phyloP scores from a whole-genome alignment of 2,329 filamentous ascomycete genomes.

The Fusarium sp. region DNA sequence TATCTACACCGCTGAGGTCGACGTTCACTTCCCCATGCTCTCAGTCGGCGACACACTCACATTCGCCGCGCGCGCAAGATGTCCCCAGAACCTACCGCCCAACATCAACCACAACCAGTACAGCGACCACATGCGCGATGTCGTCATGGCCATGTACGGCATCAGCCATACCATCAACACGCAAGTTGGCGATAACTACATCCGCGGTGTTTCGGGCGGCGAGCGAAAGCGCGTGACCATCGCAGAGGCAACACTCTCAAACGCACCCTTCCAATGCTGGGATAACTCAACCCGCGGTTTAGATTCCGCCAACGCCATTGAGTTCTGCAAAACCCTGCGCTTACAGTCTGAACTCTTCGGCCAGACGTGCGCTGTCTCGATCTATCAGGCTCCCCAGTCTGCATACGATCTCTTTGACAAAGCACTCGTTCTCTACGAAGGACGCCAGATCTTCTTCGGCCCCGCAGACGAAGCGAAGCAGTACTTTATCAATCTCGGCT shows the following conservation, averaged over 20 bases:
- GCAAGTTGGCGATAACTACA: conserved; percentile 73
- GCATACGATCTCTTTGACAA: conserved; percentile 74
- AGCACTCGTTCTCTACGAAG: conserved; percentile 72
- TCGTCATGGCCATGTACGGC: conserved; percentile 71
- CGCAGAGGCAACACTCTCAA: conserved; percentile 71
- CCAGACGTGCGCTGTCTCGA: conserved; percentile 40
- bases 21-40: conserved; percentile 59
- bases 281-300: conserved; percentile 47
- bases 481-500: conserved; percentile 72
- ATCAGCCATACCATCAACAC: conserved; percentile 79
- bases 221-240: conserved; percentile 83
- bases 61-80: conserved; percentile 70
- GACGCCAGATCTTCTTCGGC: conserved; percentile 74
- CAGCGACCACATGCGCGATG: conserved; percentile 68
- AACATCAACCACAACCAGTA: conserved; percentile 63
- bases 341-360: conserved; percentile 42
- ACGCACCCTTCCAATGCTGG: conserved; percentile 54
- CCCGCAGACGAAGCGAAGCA: conserved; percentile 63
- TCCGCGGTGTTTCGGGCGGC: conserved; percentile 79
- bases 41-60: conserved; percentile 71
- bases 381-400: conserved; percentile 72
- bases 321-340: conserved; percentile 42
- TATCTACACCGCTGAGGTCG: conserved; percentile 38
- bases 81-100: conserved; percentile 67
- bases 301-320: conserved; percentile 44